These are phyloP conservation scores for Pseudisothecium myosuroides DNA, from an alignment of 225 moss, liverwort and hornwort species.

Conservation along the genomic window DNA sequence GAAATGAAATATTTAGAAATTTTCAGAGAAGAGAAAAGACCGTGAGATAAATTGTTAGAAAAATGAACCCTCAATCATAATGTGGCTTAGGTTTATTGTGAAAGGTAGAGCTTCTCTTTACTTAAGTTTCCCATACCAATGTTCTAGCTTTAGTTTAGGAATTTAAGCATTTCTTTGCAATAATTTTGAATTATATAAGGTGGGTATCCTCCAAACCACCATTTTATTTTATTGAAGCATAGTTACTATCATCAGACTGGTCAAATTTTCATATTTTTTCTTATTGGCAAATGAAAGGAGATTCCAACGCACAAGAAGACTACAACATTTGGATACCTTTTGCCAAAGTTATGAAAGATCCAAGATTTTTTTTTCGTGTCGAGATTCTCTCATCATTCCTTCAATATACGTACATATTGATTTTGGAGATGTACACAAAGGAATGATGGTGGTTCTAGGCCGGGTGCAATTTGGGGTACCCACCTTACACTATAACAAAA, in stretches of 20 bases:
- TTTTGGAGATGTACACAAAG: background rate
- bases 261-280: too few species aligned
- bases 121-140: background rate
- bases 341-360: background rate
- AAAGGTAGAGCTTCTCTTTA: background rate
- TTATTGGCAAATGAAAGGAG: too few species aligned
- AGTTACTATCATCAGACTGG: too few species aligned
- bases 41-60: background rate
- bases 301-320: too few species aligned
- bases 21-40: background rate
- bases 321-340: fast-evolving
- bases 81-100: too few species aligned
- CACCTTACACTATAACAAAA: too few species aligned
- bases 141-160: too few species aligned
- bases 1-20: background rate
- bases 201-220: too few species aligned
- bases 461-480: background rate
- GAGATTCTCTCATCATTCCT: fast-evolving
- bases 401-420: fast-evolving
- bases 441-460: background rate
- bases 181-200: background rate
- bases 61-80: background rate
- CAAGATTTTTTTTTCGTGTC: too few species aligned
- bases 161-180: too few species aligned
- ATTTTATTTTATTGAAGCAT: too few species aligned